These are phyloP conservation scores for Solanum chacoense DNA, from an alignment of 305 asterid genomes.

Conservation along the genomic window DNA sequence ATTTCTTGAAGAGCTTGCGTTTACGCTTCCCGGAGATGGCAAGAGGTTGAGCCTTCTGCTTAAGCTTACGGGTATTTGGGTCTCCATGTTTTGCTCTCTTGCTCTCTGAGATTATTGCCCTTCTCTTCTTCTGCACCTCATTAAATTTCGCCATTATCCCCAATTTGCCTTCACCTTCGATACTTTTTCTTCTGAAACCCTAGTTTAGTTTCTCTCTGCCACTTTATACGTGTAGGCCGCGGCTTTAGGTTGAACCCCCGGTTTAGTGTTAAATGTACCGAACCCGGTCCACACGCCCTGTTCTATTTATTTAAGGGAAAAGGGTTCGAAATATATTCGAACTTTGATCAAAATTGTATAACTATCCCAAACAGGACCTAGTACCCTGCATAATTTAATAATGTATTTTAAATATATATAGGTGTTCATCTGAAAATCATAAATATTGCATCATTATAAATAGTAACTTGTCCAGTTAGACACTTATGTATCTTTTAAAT, in stretches of 20 bases:
- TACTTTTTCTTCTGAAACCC: neutral
- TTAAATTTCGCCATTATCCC: conserved; percentile 51
- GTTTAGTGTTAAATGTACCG: neutral
- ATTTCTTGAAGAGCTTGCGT: conserved; percentile 72
- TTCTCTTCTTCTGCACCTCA: conserved; percentile 57
- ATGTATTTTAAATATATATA: too few relatives aligned
- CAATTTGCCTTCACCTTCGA: neutral
- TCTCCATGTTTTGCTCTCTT: conserved; percentile 61
- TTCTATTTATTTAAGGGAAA: neutral
- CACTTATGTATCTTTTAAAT: too few relatives aligned
- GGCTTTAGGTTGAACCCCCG: neutral
- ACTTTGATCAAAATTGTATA: too few relatives aligned
- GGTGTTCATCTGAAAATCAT: too few relatives aligned
- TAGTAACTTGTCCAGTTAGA: too few relatives aligned
- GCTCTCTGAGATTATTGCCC: conserved; percentile 38
- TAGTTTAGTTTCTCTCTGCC: neutral
- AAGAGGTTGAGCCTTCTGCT: conserved; percentile 35
- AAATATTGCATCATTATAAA: too few relatives aligned
- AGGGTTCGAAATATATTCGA: too few relatives aligned
- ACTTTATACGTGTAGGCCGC: neutral
- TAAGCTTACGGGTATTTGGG: conserved; percentile 48
- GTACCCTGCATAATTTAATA: too few relatives aligned
- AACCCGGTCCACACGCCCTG: neutral
- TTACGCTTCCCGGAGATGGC: conserved; percentile 90
- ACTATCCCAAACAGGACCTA: too few relatives aligned